Conservation (phyloP, 192 early-diverging fungal species). For the Gaertneriomyces sp. region DNA sequence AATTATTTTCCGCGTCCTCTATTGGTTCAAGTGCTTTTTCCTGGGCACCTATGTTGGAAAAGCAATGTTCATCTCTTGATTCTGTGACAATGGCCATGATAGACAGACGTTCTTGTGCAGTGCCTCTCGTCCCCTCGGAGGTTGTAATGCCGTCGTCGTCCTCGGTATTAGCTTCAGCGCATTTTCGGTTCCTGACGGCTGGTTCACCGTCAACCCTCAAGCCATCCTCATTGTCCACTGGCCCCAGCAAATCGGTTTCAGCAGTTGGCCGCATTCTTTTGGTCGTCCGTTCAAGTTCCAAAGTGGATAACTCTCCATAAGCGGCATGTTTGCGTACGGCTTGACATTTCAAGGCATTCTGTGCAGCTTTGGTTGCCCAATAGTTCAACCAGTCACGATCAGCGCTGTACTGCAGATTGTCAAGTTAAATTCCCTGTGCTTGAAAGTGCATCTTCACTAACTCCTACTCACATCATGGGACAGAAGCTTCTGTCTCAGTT, state of each 20-base stretch:
- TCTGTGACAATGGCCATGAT: too few relatives aligned
- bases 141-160: not conserved
- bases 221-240: not conserved
- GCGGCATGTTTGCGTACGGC: conserved; percentile 5
- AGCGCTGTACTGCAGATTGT: not conserved
- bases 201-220: not conserved
- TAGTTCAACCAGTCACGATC: not conserved
- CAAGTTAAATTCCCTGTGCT: not conserved
- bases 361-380: not conserved
- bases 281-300: conserved; percentile 7
- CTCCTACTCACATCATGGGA: not conserved
- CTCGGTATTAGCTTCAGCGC: too few relatives aligned
- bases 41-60: too few relatives aligned
- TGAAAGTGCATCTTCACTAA: not conserved
- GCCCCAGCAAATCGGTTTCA: not conserved
- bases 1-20: conserved; percentile 5
- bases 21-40: not conserved
- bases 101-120: too few relatives aligned
- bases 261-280: not conserved
- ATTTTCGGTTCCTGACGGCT: not conserved
- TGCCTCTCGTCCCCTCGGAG: too few relatives aligned
- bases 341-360: not conserved
- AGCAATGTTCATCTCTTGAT: too few relatives aligned
- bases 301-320: conserved; percentile 4
- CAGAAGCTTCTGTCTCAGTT: not conserved